These are phyloP conservation scores for Trichoderma afroharzianum DNA, from an alignment of 2,329 filamentous ascomycete genomes.

Conservation along the genomic window DNA sequence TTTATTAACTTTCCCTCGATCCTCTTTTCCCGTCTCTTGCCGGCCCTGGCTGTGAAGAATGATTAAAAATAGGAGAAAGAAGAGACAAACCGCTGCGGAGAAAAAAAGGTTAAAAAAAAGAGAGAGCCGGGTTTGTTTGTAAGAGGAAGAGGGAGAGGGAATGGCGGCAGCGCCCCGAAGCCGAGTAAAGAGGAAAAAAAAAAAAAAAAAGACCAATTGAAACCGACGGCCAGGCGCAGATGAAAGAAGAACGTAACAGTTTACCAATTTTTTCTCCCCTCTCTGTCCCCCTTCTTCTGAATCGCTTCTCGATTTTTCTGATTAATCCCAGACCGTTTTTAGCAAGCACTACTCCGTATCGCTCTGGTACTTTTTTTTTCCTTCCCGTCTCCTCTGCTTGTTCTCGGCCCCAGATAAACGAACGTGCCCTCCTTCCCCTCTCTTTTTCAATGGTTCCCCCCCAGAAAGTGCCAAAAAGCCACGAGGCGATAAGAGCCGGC, in stretches of 20 bases:
- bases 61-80: background rate
- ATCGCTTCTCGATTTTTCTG: background rate
- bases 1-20: background rate
- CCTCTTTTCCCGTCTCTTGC: background rate
- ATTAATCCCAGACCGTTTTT: background rate
- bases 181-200: background rate
- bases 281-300: background rate
- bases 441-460: background rate
- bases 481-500: background rate
- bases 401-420: background rate
- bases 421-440: background rate
- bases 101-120: background rate
- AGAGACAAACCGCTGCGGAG: background rate
- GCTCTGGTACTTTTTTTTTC: background rate
- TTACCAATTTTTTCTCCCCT: background rate
- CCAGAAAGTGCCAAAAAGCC: background rate
- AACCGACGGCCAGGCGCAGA: constrained; percentile 4
- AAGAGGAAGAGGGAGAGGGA: background rate
- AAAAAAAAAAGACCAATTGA: constrained; percentile 1
- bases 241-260: constrained; percentile 11
- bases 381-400: background rate
- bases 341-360: background rate
- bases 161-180: background rate
- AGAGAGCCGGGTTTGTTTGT: background rate
- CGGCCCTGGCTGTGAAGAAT: background rate